A percentile compares a stretch with the other conserved stretches of the same genome.
These are phyloP conservation scores for Clonostachys solani DNA, from an alignment of 2,329 filamentous ascomycete species.

Conservation along the genomic window DNA sequence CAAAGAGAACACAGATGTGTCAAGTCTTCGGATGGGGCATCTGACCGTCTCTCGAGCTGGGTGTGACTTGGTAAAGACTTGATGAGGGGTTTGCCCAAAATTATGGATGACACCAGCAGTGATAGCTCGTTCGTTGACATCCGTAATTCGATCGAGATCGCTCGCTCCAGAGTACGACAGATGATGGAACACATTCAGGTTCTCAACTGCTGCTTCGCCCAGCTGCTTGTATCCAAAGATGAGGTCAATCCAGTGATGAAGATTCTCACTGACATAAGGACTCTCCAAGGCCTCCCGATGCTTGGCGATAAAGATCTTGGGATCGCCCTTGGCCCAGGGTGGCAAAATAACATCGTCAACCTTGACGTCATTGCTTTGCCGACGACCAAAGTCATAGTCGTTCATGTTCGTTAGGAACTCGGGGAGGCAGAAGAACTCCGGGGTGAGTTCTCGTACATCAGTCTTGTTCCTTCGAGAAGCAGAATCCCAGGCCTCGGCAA, in stretches of 20 bases:
- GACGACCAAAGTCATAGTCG: slow-evolving; percentile 84
- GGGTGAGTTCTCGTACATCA: slow-evolving; percentile 90
- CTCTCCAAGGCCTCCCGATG: slow-evolving; percentile 95
- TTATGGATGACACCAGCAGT: slow-evolving; percentile 98
- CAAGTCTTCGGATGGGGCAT: slow-evolving; percentile 65
- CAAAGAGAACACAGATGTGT: slow-evolving; percentile 72
- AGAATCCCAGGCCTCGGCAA: slow-evolving; percentile 86
- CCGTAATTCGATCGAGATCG: slow-evolving; percentile 85
- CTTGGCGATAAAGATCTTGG: slow-evolving; percentile 91
- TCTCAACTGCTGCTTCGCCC: slow-evolving; percentile 86
- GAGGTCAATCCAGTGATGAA: slow-evolving; percentile 95
- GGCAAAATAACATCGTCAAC: slow-evolving; percentile 89
- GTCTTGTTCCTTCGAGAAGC: slow-evolving; percentile 87
- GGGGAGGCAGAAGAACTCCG: slow-evolving; percentile 95
- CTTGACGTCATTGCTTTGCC: slow-evolving; percentile 72
- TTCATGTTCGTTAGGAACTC: slow-evolving; percentile 96
- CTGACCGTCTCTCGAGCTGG: slow-evolving; percentile 67
- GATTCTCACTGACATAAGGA: slow-evolving; percentile 80
- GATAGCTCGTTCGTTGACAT: slow-evolving; percentile 79
- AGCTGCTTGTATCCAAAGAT: slow-evolving; percentile 93
- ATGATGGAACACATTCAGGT: slow-evolving; percentile 92
- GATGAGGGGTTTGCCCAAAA: slow-evolving; percentile 95
- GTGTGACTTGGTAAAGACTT: slow-evolving; percentile 83
- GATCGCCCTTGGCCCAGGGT: slow-evolving; percentile 94
- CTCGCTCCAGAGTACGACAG: slow-evolving; percentile 92